phyloP scores from a whole-genome alignment of 1,284 basidiomycete genomes.

The Boletus smithii region DNA sequence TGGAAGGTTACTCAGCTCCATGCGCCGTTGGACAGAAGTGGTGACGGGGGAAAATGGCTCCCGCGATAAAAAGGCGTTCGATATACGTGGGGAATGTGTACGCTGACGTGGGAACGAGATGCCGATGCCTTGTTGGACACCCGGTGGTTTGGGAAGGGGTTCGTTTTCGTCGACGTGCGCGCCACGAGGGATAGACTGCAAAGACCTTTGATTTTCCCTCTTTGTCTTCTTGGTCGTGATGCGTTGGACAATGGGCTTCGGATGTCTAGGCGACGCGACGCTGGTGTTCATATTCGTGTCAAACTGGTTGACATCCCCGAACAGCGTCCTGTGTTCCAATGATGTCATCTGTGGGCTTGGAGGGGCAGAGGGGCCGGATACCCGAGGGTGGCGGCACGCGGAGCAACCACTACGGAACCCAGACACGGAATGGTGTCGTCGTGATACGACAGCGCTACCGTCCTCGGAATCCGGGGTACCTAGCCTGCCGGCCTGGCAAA shows the following conservation, averaged over 20 bases:
- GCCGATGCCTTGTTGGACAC: slow-evolving; percentile 2
- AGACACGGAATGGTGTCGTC: slow-evolving; percentile 7
- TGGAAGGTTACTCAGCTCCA: slow-evolving; percentile 3
- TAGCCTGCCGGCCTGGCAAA: neutral
- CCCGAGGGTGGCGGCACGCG: slow-evolving; percentile 25
- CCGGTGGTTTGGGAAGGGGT: slow-evolving; percentile 1
- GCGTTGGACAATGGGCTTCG: neutral
- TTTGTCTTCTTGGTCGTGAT: slow-evolving; percentile 5
- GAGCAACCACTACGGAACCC: slow-evolving; percentile 30
- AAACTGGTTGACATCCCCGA: slow-evolving; percentile 1
- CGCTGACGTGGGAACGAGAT: slow-evolving; percentile 19
- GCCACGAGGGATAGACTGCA: neutral
- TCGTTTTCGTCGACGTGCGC: slow-evolving; percentile 22
- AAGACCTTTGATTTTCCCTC: neutral
- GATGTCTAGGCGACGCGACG: neutral
- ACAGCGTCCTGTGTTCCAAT: neutral
- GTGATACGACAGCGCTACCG: neutral
- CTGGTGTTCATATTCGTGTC: neutral
- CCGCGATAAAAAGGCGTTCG: slow-evolving; percentile 7
- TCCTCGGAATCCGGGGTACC: slow-evolving; percentile 20
- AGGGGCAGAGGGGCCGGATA: slow-evolving; percentile 9
- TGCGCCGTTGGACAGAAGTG: slow-evolving; percentile 6
- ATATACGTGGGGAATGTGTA: slow-evolving; percentile 11
- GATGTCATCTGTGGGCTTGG: slow-evolving; percentile 5
- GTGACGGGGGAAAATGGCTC: neutral